Evolutionary conservation across 495 filamentous ascomycete species (phyloP), one percentile per base, ranked within the genome.

Genomic region (Annulohypoxylon stygium): DNA sequence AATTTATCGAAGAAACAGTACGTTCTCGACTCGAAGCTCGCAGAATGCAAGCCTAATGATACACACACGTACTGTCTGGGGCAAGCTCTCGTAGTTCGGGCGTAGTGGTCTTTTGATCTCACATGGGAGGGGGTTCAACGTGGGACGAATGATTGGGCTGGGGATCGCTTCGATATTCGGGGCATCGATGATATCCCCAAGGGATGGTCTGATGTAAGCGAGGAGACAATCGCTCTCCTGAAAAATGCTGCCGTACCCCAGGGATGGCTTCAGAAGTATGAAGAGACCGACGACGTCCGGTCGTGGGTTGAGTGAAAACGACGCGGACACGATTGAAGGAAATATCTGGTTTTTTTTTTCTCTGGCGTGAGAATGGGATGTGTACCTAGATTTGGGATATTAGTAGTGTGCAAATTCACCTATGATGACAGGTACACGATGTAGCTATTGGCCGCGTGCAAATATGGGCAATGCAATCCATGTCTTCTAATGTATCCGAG

Each of bases 1-100:
- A 65, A 65, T 20, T 47, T 65, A 20, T 16, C 62, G 50, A 65
- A 65, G 25, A 10, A 16, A 23, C 34, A 55, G 37, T 65, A 65
- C 33, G 14, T 65, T 23, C 62, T 65, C 11, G 62, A 65, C 20
- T 55, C 62, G 11, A 65, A 41, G 50, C 36, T 65, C 12, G 48
- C 62, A 30, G 48, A 41, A 8, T 30, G 7, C 14, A 37, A 34
- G 30, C 30, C 30, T 2, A 6, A 30, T 4, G 30, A 6, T 6
- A 30, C 30, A 5, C 25, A 14, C n/a, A 8, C 14, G 11, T 51
- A 2, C 14, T 53, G 16, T 8, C 36, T 65, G n/a, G 62, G 62
- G 8, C 34, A 65, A 12, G 48, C 25, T 14, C 12, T 65, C 50
- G 6, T 18, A 12, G 14, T 54, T 11, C 62, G 33, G 43, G 20